These are phyloP conservation scores for Calamus simplicifolius DNA, from an alignment of 176 grass and related monocot species.

Conservation along the genomic window DNA sequence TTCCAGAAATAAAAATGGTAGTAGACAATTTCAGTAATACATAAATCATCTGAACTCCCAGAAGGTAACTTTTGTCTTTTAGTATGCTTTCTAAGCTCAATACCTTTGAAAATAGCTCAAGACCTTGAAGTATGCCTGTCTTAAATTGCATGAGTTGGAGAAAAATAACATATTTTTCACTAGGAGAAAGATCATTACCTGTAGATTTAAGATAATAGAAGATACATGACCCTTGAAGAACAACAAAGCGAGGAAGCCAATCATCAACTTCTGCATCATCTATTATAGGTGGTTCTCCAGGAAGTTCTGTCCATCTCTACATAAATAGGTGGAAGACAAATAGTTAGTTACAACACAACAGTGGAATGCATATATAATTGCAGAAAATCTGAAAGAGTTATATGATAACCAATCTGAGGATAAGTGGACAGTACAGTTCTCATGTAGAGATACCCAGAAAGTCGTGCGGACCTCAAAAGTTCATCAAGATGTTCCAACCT, in stretches of 20 bases:
- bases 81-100: too few species aligned
- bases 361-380: background rate
- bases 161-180: too few species aligned
- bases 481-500: slow-evolving; percentile 85
- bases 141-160: too few species aligned
- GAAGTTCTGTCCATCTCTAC: slow-evolving; percentile 82
- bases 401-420: background rate
- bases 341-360: slow-evolving; percentile 4
- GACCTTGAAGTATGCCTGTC: too few species aligned
- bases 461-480: slow-evolving; percentile 62
- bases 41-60: too few species aligned
- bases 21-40: too few species aligned
- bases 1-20: too few species aligned
- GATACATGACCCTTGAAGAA: slow-evolving; percentile 75
- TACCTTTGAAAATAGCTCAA: too few species aligned
- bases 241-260: slow-evolving; percentile 85
- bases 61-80: too few species aligned
- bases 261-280: slow-evolving; percentile 80
- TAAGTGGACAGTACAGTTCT: slow-evolving; percentile 50
- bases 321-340: slow-evolving; percentile 1
- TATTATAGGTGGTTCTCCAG: slow-evolving; percentile 91
- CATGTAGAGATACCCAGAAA: slow-evolving; percentile 82
- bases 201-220: slow-evolving; percentile 91
- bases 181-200: slow-evolving; percentile 29
- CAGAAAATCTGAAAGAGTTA: background rate